phyloP scores from a whole-genome alignment of 1,139 yeast species.

The Candida sanyaensis region DNA sequence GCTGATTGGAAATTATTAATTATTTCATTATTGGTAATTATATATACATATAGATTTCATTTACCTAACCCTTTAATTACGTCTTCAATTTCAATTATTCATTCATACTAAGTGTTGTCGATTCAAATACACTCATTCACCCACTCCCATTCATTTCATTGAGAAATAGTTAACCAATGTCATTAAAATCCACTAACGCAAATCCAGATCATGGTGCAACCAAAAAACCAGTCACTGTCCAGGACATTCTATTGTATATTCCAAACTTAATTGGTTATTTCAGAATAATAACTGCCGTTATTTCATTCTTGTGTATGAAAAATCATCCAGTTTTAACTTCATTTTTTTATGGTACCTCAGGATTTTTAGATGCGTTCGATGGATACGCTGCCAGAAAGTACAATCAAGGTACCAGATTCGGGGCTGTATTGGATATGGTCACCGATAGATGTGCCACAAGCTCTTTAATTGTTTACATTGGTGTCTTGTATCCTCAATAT shows the following conservation, averaged over 20 bases:
- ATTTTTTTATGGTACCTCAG: slow-evolving; percentile 78
- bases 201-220: neutral
- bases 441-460: slow-evolving; percentile 97
- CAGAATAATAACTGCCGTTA: slow-evolving; percentile 76
- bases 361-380: slow-evolving; percentile 93
- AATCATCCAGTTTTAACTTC: slow-evolving; percentile 80
- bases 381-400: slow-evolving; percentile 92
- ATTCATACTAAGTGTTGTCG: neutral
- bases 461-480: slow-evolving; percentile 80
- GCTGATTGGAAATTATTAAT: no score
- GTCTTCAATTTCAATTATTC: neutral
- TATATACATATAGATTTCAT: neutral
- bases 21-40: no score
- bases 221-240: slow-evolving; percentile 27
- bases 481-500: slow-evolving; percentile 72
- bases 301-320: slow-evolving; percentile 81
- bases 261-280: slow-evolving; percentile 92
- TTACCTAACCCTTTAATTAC: neutral
- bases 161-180: slow-evolving; percentile 1
- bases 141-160: neutral
- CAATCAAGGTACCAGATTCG: slow-evolving; percentile 89
- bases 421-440: slow-evolving; percentile 98
- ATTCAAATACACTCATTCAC: no score
- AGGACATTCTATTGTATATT: slow-evolving; percentile 69
- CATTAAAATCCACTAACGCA: slow-evolving; percentile 7